Evolutionary conservation across 805 yeast species (phyloP).

Genomic region (Kuraishia piskuri): DNA sequence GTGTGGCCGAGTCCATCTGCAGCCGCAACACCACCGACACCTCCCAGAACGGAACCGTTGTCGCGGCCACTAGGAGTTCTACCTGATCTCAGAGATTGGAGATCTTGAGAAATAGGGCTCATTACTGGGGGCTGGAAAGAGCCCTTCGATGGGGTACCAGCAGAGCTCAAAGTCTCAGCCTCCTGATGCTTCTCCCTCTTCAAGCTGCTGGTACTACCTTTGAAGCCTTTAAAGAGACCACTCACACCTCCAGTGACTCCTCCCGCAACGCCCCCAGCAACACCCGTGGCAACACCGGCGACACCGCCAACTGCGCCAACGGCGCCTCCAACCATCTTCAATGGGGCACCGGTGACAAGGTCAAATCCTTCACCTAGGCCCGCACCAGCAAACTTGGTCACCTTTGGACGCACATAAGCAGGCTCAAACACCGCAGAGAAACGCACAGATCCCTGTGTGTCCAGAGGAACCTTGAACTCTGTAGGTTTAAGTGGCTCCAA

Average conservation of each 20-base stretch:
- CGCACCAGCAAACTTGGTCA: constrained; percentile 29
- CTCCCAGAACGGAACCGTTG: constrained; percentile 4
- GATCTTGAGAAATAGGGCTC: constrained; percentile 20
- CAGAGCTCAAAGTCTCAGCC: constrained; percentile 11
- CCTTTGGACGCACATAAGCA: constrained; percentile 56
- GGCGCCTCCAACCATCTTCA: constrained; percentile 37
- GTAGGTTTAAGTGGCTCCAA: constrained; percentile 34
- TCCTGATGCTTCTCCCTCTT: constrained; percentile 10
- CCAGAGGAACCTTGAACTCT: constrained; percentile 38
- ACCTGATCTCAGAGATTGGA: constrained; percentile 29
- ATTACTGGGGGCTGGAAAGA: constrained; percentile 11
- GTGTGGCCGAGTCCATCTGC: constrained; percentile 6
- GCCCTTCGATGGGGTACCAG: constrained; percentile 2
- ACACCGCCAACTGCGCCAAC: constrained; percentile 38
- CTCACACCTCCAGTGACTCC: constrained; percentile 34
- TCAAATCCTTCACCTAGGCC: constrained; percentile 33
- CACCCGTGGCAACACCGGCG: constrained; percentile 29
- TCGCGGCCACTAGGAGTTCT: constrained; percentile 6
- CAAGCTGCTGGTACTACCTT: constrained; percentile 3
- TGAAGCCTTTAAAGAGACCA: constrained; percentile 29
- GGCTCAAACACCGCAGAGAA: constrained; percentile 51
- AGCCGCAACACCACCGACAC: constrained; percentile 7
- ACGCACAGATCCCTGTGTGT: constrained; percentile 59
- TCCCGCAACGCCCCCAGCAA: constrained; percentile 31
- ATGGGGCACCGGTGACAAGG: constrained; percentile 33